These are phyloP conservation scores for Fusarium chaquense DNA, from an alignment of 2,329 filamentous ascomycete species.

Conservation along the genomic window DNA sequence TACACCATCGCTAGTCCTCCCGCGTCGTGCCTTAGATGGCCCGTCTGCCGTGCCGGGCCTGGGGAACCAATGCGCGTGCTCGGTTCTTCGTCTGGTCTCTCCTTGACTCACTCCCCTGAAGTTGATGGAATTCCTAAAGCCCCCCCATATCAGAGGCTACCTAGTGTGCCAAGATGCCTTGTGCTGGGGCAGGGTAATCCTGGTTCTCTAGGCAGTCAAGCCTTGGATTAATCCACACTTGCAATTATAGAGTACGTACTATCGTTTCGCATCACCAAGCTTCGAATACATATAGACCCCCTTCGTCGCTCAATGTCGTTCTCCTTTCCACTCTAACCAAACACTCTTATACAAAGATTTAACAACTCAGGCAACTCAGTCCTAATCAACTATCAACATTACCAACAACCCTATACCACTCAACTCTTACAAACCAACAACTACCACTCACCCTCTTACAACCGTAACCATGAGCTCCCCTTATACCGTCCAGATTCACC, in stretches of 20 bases:
- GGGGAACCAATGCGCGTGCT: slow-evolving; percentile 31
- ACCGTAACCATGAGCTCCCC: slow-evolving; percentile 45
- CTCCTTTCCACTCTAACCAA: slow-evolving; percentile 27
- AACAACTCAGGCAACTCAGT: slow-evolving; percentile 5
- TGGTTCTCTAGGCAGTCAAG: slow-evolving; percentile 39
- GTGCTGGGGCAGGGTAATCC: slow-evolving; percentile 35
- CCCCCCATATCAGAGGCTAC: slow-evolving; percentile 35
- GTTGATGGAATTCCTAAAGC: slow-evolving; percentile 22
- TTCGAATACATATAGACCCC: slow-evolving; percentile 43
- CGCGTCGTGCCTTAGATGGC: slow-evolving; percentile 38
- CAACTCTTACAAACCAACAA: slow-evolving; percentile 19
- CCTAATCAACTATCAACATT: slow-evolving; percentile 6
- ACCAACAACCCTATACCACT: slow-evolving; percentile 14
- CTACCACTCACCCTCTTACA: slow-evolving; percentile 20
- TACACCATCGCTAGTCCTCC: slow-evolving; percentile 36
- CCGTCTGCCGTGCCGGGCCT: slow-evolving; percentile 39
- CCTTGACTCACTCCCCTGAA: slow-evolving; percentile 40
- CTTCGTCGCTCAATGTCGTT: slow-evolving; percentile 25
- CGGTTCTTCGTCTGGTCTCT: slow-evolving; percentile 37
- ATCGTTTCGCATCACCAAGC: slow-evolving; percentile 34
- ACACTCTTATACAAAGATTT: slow-evolving; percentile 31
- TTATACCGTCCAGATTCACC: slow-evolving; percentile 52
- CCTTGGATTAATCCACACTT: slow-evolving; percentile 40
- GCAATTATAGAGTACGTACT: slow-evolving; percentile 42
- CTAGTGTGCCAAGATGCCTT: slow-evolving; percentile 39